phyloP scores from a whole-genome alignment of 83 land plant genomes.

The Diphasiastrum complanatum region DNA sequence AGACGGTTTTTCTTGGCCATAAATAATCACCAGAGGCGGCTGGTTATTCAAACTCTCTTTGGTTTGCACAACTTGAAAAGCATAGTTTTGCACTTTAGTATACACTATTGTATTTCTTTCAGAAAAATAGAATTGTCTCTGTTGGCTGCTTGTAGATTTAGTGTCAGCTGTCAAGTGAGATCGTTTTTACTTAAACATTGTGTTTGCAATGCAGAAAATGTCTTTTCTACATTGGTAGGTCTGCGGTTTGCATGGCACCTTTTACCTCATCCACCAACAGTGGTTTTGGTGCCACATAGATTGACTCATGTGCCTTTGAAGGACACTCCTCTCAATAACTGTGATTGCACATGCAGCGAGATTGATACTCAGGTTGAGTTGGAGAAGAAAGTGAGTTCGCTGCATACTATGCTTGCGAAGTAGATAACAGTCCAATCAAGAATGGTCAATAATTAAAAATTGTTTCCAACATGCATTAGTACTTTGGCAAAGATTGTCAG shows the following conservation, averaged over 20 bases:
- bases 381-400: slow-evolving; percentile 66
- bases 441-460: neutral
- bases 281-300: slow-evolving; percentile 37
- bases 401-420: neutral
- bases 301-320: slow-evolving; percentile 79
- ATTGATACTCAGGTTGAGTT: slow-evolving; percentile 58
- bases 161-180: neutral
- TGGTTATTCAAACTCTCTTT: too few species aligned
- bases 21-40: too few species aligned
- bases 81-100: too few species aligned
- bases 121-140: neutral
- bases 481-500: too few species aligned
- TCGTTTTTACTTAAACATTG: neutral
- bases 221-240: slow-evolving; percentile 90
- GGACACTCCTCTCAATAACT: slow-evolving; percentile 82
- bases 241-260: slow-evolving; percentile 78
- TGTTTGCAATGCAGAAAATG: slow-evolving; percentile 61
- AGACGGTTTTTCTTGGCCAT: too few species aligned
- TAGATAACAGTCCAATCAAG: neutral
- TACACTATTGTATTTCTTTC: too few species aligned
- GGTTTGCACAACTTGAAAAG: too few species aligned
- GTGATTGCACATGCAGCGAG: slow-evolving; percentile 71
- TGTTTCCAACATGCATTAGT: neutral
- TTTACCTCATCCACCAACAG: slow-evolving; percentile 28
- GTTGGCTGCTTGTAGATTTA: neutral